Base-by-base conservation (phyloP, 139 green algal species). In the Volvox reticuliferus region DNA sequence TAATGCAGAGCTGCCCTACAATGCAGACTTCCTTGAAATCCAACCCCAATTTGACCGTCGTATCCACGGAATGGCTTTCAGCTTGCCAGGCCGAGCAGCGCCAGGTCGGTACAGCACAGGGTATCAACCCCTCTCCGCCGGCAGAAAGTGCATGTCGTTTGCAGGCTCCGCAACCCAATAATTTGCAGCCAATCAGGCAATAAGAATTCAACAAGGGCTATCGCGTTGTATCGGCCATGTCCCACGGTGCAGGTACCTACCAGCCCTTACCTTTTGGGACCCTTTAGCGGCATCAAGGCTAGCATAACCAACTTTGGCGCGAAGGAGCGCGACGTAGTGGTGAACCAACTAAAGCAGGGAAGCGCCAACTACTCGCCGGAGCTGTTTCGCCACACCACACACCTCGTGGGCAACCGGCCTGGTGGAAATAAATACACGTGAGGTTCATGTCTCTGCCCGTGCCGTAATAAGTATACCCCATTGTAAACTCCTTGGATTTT, bases 281-380 rank as follows among this genome's bases (percentile, higher is more conserved):
- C 85, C 18, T 67, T 89, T 22, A 35, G 18, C n/a, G 85, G 85
- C 44, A 73, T 89, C 17, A 36, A 33, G 17, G 85, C 32, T 50
- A 82, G 69, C 85, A 89, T 89, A 22, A 89, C 85, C 17, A 89
- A 89, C 85, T 89, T 89, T 5, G 71, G 69, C 16, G 69, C 35
- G 18, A 79, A 55, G n/a, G 85, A 89, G 30, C 85, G 85, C 1
- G 71, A 89, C 28, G 28, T 20, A 3, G 71, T 82, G 20, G 50
- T 73, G 18, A 3, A 24, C 0, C 28, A 89, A 30, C 85, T 89
- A 50, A 79, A 44, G 13, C 32, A 73, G 24, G 85, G 69, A 1
- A 18, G 85, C 71, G 85, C 85, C 18, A 65, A 28, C n/a, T 24
- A 33, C 44, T 63, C 37, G 19, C 62, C 69, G 18, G 85, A 89